Percentiles rank a stretch among this genome's conserved stretches.
Conservation (phyloP, 768 basidiomycete species). For the Leccinum rimulosum region DNA sequence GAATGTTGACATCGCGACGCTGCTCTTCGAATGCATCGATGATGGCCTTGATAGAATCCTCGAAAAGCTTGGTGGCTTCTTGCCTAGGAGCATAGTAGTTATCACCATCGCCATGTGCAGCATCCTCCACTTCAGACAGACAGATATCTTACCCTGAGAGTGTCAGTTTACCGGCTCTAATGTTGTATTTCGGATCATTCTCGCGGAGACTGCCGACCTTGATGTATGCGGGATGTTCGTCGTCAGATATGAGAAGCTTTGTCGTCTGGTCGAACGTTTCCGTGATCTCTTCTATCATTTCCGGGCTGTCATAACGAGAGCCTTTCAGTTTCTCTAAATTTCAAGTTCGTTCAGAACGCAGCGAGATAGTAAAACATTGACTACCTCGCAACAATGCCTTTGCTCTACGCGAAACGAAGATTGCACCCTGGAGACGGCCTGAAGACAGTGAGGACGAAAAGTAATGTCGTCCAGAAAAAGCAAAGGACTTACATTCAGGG, state of each 20-base stretch:
- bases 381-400: slow-evolving; percentile 32
- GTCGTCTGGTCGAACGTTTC: slow-evolving; percentile 35
- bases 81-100: slow-evolving; percentile 17
- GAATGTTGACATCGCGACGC: slow-evolving; percentile 14
- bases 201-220: slow-evolving; percentile 38
- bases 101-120: background rate
- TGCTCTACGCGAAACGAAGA: slow-evolving; percentile 34
- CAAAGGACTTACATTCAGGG: slow-evolving; percentile 26
- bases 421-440: slow-evolving; percentile 41
- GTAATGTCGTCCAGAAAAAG: background rate
- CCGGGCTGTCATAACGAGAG: slow-evolving; percentile 25
- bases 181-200: slow-evolving; percentile 29
- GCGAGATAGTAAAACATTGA: background rate
- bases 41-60: slow-evolving; percentile 37
- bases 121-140: background rate
- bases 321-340: slow-evolving; percentile 25
- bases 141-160: slow-evolving; percentile 29
- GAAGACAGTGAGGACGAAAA: background rate
- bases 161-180: slow-evolving; percentile 34
- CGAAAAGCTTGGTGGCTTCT: slow-evolving; percentile 40
- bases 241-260: slow-evolving; percentile 38
- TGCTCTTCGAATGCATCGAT: slow-evolving; percentile 33
- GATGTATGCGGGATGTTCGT: slow-evolving; percentile 33
- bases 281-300: slow-evolving; percentile 32
- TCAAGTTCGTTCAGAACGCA: background rate